A percentile compares a stretch with the other conserved stretches of the same genome.
These are phyloP conservation scores for Tetracladium setigerum DNA, from an alignment of 495 filamentous ascomycete species.

Conservation along the genomic window DNA sequence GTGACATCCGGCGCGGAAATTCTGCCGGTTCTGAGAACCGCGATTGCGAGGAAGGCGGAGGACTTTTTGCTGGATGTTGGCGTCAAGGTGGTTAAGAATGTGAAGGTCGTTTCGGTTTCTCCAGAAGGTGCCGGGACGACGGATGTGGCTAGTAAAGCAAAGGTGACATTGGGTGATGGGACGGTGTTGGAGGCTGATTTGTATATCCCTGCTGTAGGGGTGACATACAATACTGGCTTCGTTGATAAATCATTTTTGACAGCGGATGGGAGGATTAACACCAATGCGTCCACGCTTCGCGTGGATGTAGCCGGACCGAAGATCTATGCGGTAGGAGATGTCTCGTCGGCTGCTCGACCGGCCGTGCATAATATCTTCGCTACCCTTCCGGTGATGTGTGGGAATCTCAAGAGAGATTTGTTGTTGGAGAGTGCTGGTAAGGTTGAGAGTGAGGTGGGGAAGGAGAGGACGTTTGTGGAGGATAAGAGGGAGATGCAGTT, in stretches of 20 bases:
- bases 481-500: constrained; percentile 41
- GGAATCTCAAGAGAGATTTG: constrained; percentile 27
- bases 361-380: constrained; percentile 23
- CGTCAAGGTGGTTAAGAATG: constrained; percentile 26
- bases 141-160: constrained; percentile 16
- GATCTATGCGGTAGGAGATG: constrained; percentile 33
- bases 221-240: constrained; percentile 31
- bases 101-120: constrained; percentile 13
- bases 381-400: constrained; percentile 25
- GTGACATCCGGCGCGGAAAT: constrained; percentile 27
- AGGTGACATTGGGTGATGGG: constrained; percentile 27
- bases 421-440: constrained; percentile 18
- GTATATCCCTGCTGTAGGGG: constrained; percentile 33
- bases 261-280: constrained; percentile 23
- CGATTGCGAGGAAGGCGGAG: constrained; percentile 26
- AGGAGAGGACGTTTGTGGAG: constrained; percentile 26
- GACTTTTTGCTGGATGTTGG: constrained; percentile 23
- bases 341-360: constrained; percentile 19
- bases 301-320: constrained; percentile 19
- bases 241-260: constrained; percentile 19
- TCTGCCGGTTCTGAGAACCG: constrained; percentile 25
- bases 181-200: constrained; percentile 25
- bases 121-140: constrained; percentile 16
- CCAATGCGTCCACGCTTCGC: constrained; percentile 28
- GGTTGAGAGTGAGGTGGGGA: constrained; percentile 18